Evolutionary conservation across 2,329 filamentous ascomycete species (phyloP), one percentile per base, ranked within the genome.

Genomic region (Gremmenia infestans): DNA sequence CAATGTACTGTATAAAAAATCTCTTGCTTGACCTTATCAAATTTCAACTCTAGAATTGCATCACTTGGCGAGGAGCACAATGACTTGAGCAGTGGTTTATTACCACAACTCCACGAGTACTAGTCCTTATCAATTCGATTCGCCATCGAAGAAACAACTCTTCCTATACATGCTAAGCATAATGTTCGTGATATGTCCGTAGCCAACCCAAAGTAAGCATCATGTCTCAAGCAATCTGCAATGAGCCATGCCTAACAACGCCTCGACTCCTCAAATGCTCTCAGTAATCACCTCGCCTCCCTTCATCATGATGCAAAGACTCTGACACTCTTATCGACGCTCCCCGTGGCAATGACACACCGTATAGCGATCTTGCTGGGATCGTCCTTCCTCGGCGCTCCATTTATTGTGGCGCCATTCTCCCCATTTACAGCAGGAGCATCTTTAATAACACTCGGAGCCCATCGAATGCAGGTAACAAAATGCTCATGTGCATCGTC

Each of bases 381-480:
- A 22, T 74, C 73, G 22, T 76, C 77, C 39, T 68, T 69, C 48
- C 73, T 74, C 5, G 72, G 62, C 43, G 72, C 68, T 51, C 81
- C 78, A 68, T 86, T 85, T 66, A 70, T 73, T 6, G 74, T 68
- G 9, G 71, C 67, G 42, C 73, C 74, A 56, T 75, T 76, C 28
- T 81, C 78, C 39, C 72, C 72, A 50, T 73, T 70, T 49, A 73
- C 69, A 2, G 73, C 67, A 2, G 72, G 71, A 1, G 72, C 74
- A 57, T 88, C 83, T 65, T 87, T 89, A 58, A 82, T 76, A 23
- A 89, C 76, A 40, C 83, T 83, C 0, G 92, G 92, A 2, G 91
- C 93, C 92, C 93, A 97, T 59, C 91, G 76, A 66, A 97, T 78
- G 68, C 89, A 93, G 58, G 83, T 91, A 50, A 97, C 83, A 67